Evolutionary conservation across 768 basidiomycete species (phyloP).

Genomic region (Mycena rosella): DNA sequence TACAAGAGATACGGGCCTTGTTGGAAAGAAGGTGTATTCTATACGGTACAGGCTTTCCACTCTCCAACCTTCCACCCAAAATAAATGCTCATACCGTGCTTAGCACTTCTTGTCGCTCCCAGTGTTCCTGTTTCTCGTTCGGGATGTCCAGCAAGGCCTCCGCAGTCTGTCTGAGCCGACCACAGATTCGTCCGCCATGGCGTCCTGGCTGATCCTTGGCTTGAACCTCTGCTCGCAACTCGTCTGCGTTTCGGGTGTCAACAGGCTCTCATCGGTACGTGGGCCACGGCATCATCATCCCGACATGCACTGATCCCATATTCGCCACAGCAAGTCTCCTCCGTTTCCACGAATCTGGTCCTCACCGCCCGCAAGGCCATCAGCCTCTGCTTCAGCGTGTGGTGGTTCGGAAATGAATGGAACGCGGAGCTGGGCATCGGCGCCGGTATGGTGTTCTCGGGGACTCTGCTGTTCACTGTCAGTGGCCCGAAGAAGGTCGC

Average conservation of each 20-base stretch:
- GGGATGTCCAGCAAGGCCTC: conserved; percentile 69
- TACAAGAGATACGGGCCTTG: conserved; percentile 80
- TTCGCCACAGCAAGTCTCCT: conserved; percentile 72
- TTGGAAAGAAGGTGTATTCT: conserved; percentile 90
- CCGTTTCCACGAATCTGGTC: conserved; percentile 85
- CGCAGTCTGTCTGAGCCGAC: conserved; percentile 57
- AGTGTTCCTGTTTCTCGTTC: conserved; percentile 72
- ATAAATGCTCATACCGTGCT: background rate
- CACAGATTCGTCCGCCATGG: conserved; percentile 46
- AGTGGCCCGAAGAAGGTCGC: conserved; percentile 35
- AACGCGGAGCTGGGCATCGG: conserved; percentile 74
- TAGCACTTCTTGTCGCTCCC: conserved; percentile 88
- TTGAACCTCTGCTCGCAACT: conserved; percentile 81
- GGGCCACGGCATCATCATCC: conserved; percentile 20
- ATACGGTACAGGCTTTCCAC: conserved; percentile 65
- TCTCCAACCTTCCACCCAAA: background rate
- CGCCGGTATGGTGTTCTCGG: conserved; percentile 79
- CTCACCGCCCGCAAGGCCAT: conserved; percentile 86
- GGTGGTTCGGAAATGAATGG: conserved; percentile 86
- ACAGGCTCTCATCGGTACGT: conserved; percentile 82
- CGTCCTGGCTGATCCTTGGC: conserved; percentile 69
- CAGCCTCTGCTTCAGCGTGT: conserved; percentile 84
- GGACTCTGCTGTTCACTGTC: conserved; percentile 72
- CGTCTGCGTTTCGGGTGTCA: conserved; percentile 87
- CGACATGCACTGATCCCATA: background rate